Base-by-base conservation (phyloP, 2,329 filamentous ascomycete genomes). In the Xylariaceae sp. region DNA sequence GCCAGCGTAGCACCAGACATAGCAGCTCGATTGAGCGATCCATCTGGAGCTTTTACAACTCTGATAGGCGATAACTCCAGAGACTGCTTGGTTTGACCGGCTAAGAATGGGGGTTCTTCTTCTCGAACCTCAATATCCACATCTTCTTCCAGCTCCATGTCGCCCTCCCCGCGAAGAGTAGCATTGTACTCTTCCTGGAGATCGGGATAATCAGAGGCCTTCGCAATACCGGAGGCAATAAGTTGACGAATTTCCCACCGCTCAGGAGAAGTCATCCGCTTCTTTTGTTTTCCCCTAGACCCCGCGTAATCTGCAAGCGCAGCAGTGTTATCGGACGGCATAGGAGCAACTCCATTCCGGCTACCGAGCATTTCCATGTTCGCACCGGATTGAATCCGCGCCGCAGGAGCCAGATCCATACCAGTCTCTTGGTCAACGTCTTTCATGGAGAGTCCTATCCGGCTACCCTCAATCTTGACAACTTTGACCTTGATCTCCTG, bases 161-260 rank as follows among this genome's bases (percentile, higher is more conserved):
- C 88, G 13, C 88, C 90, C 66, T 96, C 90, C 13, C 92, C 93
- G 30, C 88, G 88, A 30, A 97, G 78, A 0, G 91, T 92, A 13
- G 90, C 88, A 63, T 96, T 88, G 72, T 96, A 96, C 59, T 97
- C 92, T 67, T 97, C 91, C 66, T 97, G 90, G 34, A 97, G 82
- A 64, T 97, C 93, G 0, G 94, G 94, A 71, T 96, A 97, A 67
- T 97, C 93, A 0, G 90, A 89, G 0, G 91, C 92, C 68, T 94
- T 96, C 15, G 91, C 88, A 7, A 95, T 93, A 51, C 95, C 94
- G 3, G 94, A 96, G 2, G 93, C 92, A 70, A 99, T 97, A 55
- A 99, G 80, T 71, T 99, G 94, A 63, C 93, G 86, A 63, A 99
- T 97, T 73, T 99, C 94, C 93, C 94, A 99, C 70, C 94, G 81